A percentile compares a stretch with the other conserved stretches of the same genome.
phyloP scores from a whole-genome alignment of 2,329 filamentous ascomycete species.

The Massarina eburnea region DNA sequence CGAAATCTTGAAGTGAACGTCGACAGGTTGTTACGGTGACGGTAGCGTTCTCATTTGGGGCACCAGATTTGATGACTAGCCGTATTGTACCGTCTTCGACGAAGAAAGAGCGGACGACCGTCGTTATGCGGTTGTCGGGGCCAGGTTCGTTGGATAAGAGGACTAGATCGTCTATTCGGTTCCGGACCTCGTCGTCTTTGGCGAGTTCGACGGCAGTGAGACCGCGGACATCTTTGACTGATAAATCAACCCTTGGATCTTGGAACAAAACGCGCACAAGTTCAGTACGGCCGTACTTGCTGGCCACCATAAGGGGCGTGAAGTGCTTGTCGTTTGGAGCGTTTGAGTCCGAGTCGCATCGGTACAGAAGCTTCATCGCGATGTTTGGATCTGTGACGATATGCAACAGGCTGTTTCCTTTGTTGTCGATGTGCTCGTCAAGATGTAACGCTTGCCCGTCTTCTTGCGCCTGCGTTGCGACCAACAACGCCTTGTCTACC shows the following conservation, averaged over 20 bases:
- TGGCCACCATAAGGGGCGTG: conserved; percentile 95
- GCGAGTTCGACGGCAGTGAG: conserved; percentile 94
- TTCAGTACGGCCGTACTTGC: conserved; percentile 94
- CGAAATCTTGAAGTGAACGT: conserved; percentile 84
- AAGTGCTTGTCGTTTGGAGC: conserved; percentile 93
- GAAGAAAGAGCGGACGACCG: conserved; percentile 93
- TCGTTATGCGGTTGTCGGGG: conserved; percentile 79
- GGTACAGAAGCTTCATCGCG: conserved; percentile 72
- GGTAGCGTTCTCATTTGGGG: conserved; percentile 75
- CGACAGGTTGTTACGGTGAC: conserved; percentile 95
- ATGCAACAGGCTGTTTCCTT: conserved; percentile 94
- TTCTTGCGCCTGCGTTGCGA: conserved; percentile 72
- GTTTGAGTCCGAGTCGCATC: conserved; percentile 94
- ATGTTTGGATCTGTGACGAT: conserved; percentile 86
- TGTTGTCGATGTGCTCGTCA: conserved; percentile 88
- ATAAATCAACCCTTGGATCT: conserved; percentile 83
- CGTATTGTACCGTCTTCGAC: conserved; percentile 94
- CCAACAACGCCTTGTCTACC: conserved; percentile 78
- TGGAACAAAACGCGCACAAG: conserved; percentile 86
- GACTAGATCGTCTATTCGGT: conserved; percentile 91
- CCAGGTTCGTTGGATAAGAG: conserved; percentile 69
- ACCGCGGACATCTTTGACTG: conserved; percentile 80
- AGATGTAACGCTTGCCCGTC: conserved; percentile 82
- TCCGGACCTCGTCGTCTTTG: conserved; percentile 96
- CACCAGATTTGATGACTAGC: conserved; percentile 90